Evolutionary conservation across 305 asterid genomes (phyloP).

Genomic region (Fraxinus platypoda): DNA sequence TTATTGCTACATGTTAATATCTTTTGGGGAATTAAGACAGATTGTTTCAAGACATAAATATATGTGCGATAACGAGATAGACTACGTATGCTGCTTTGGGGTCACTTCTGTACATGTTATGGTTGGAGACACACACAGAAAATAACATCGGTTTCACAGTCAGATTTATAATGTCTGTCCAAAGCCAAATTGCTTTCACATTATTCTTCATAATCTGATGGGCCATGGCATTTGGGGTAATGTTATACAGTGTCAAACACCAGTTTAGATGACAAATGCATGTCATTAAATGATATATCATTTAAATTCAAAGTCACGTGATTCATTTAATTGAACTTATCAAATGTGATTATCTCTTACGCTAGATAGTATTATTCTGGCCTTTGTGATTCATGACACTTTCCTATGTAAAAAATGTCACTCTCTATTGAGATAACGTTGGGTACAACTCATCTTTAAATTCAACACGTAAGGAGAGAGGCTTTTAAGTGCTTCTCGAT

Average conservation of each 20-base stretch:
- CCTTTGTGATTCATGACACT: neutral
- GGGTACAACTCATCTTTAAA: neutral
- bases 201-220: slow-evolving; percentile 31
- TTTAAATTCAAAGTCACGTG: too few relatives aligned
- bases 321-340: too few relatives aligned
- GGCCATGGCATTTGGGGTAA: neutral
- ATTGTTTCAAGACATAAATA: slow-evolving; percentile 1
- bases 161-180: slow-evolving; percentile 30
- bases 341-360: too few relatives aligned
- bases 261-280: neutral
- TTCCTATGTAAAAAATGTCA: neutral
- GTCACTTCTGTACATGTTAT: slow-evolving; percentile 37
- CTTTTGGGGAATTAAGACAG: neutral
- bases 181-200: slow-evolving; percentile 42
- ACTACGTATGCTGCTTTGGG: slow-evolving; percentile 45
- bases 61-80: slow-evolving; percentile 34
- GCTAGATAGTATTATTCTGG: too few relatives aligned
- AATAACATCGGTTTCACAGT: slow-evolving; percentile 30
- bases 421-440: neutral
- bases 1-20: neutral
- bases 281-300: neutral
- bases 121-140: slow-evolving; percentile 30
- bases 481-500: neutral
- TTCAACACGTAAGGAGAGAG: neutral
- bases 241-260: neutral